Base-by-base conservation (phyloP, 176 grass and related monocot species). In the Elaeis guineensis region DNA sequence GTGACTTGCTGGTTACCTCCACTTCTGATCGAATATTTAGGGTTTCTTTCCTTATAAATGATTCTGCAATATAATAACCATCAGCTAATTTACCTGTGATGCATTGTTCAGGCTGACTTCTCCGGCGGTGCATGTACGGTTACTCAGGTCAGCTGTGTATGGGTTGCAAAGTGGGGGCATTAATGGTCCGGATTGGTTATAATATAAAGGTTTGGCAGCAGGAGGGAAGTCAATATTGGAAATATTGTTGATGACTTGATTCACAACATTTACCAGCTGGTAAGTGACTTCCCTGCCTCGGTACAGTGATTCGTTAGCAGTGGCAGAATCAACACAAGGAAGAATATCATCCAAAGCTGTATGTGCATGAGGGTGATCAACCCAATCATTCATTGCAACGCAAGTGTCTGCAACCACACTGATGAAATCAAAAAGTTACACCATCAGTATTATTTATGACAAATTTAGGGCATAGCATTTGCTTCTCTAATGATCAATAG, bases 341-440 rank as follows among this genome's bases (percentile, higher is more conserved):
- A 98, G 82, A 62, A 98, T 83, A 67, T 91, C 87, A 49, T 98
- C 87, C 18, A 98, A 66, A 55, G 87, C 84, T 54, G 93, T 81
- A 65, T 86, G 84, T 7, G 58, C 84, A 17, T 79, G 75, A 58
- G 93, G 93, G 60, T 85, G 84, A 3, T 14, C 77, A 52, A 92
- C 87, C 93, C 93, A 92, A 3, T 92, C 87, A 22, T 81, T 77
- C 87, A 98, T 89, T 24, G 93, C 87, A 3, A 98, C 76, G 49
- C 93, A 98, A 4, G 88, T 76, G 55, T 98, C 93, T 1, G 35
- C 39, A n/a, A 98, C 64, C 23, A 98, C 84, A 81, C 93, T 98
- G 77, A 66, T 44, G 54, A 2, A 5, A 29, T 39, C 25, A 32
- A 24, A 12, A 21, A 17, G 35, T 44, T 44, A 3, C 35, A 44